phyloP scores from a whole-genome alignment of 768 basidiomycete genomes.

The Russula griseocarnosa region DNA sequence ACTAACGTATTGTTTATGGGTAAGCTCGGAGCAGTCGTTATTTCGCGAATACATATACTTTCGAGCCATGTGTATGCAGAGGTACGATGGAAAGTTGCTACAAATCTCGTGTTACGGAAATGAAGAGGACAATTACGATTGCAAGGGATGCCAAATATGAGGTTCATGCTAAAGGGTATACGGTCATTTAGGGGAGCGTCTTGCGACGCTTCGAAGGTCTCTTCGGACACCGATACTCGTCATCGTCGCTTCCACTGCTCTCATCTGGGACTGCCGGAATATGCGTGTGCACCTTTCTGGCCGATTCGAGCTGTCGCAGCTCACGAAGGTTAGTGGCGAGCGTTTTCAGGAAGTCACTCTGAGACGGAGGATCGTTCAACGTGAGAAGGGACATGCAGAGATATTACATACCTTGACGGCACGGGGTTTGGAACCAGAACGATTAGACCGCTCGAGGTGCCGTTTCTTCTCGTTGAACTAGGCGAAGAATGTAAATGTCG shows the following conservation, averaged over 20 bases:
- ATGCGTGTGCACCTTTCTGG: slow-evolving; percentile 45
- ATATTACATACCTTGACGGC: slow-evolving; percentile 50
- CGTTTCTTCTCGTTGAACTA: slow-evolving; percentile 66
- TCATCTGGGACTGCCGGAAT: slow-evolving; percentile 41
- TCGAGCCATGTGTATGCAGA: not conserved
- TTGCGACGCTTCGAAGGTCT: slow-evolving; percentile 32
- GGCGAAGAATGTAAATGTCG: not conserved
- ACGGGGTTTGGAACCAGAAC: slow-evolving; percentile 47
- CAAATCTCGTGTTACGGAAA: not conserved
- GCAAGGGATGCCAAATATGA: slow-evolving; percentile 1
- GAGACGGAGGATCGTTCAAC: not conserved
- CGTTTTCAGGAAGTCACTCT: slow-evolving; percentile 71
- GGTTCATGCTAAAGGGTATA: not conserved
- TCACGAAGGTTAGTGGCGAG: slow-evolving; percentile 53
- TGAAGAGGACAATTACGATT: not conserved
- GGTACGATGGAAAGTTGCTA: not conserved
- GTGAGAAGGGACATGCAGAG: not conserved
- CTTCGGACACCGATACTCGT: slow-evolving; percentile 45
- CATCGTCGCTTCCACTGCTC: slow-evolving; percentile 50
- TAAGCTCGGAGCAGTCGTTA: not conserved
- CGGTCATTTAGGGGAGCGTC: not conserved
- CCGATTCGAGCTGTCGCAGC: slow-evolving; percentile 57
- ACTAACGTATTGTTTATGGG: not conserved
- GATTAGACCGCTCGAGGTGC: slow-evolving; percentile 43
- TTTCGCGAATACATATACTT: not conserved